Percentiles rank a stretch among this genome's conserved stretches.
phyloP scores from a whole-genome alignment of 768 basidiomycete species.

The Boletus rufocinnamomeus region DNA sequence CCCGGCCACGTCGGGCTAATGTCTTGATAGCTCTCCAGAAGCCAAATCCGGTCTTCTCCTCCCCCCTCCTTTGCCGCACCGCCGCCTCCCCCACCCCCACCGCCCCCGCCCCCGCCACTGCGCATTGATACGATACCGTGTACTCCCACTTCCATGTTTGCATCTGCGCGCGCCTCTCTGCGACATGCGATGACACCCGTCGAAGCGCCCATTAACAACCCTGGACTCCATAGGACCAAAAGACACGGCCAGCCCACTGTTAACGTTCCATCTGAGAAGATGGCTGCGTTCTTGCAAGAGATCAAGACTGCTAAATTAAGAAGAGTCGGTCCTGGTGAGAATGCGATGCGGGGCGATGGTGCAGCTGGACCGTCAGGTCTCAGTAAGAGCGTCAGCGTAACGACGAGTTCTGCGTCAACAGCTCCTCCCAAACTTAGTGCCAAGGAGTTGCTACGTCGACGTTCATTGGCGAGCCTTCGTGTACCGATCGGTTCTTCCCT shows the following conservation, averaged over 20 bases:
- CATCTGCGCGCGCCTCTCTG: constrained; percentile 64
- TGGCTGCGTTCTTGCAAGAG: constrained; percentile 79
- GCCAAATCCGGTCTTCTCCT: constrained; percentile 28
- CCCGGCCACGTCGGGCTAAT: constrained; percentile 1
- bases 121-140: constrained; percentile 35
- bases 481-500: constrained; percentile 26
- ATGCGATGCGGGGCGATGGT: constrained; percentile 22
- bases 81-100: constrained; percentile 44
- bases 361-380: constrained; percentile 31
- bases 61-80: constrained; percentile 33
- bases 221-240: constrained; percentile 33
- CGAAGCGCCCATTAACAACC: constrained; percentile 68
- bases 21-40: constrained; percentile 46
- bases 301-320: constrained; percentile 74
- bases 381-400: constrained; percentile 31
- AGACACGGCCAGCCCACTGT: constrained; percentile 65
- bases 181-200: constrained; percentile 53
- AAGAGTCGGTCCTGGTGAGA: constrained; percentile 46
- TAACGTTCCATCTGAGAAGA: constrained; percentile 77
- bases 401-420: constrained; percentile 3
- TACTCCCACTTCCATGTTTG: constrained; percentile 45
- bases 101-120: constrained; percentile 34
- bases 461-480: constrained; percentile 31
- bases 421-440: constrained; percentile 13
- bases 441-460: constrained; percentile 27